Base-by-base conservation (phyloP, 345 rosid species). In the Chamaenerion angustifolium region DNA sequence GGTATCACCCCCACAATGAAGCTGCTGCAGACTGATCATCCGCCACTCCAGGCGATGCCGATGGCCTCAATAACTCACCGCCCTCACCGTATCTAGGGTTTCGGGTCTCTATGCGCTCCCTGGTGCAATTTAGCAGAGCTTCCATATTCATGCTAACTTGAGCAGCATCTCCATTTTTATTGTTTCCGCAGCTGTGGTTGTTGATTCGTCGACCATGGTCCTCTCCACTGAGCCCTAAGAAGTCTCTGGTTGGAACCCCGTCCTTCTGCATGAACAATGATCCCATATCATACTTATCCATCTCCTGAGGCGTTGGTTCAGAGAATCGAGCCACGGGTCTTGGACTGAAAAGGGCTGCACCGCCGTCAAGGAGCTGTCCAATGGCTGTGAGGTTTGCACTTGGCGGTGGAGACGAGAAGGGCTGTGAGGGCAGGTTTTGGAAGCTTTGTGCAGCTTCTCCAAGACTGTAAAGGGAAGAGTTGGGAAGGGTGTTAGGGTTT, bases 401-500 rank as follows among this genome's bases (percentile, higher is more conserved):
- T 54, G 16, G 74, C 58, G 27, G 86, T 82, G 43, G 81, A 53
- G 46, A 74, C 62, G 1, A 90, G 94, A 54, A 90, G 89, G n/a
- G n/a, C n/a, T n/a, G n/a, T n/a, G n/a, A n/a, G n/a, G 10, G 95
- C 94, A 11, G 98, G 86, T 56, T 95, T 94, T 1, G 98, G 86
- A 57, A 81, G 68, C 72, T 21, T 21, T 21, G 25, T 21, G 25
- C 2, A 21, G 25, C 25, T 21, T 21, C 25, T 21, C 25, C 25
- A 2, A 21, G 25, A 21, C 4, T 72, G 74, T 56, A 63, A 55
- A 0, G 76, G 56, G 37, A 31, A 3, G 37, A 7, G 37, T 31
- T 31, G 10, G 37, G 37, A 8, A 31, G 7, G 5, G 37, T 4
- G 37, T 31, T 31, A 31, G 37, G 37, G 37, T 31, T 31, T 31